These are phyloP conservation scores for Phytophthora macrochlamydospora DNA, from an alignment of 352 stramenopile species.

Conservation along the genomic window DNA sequence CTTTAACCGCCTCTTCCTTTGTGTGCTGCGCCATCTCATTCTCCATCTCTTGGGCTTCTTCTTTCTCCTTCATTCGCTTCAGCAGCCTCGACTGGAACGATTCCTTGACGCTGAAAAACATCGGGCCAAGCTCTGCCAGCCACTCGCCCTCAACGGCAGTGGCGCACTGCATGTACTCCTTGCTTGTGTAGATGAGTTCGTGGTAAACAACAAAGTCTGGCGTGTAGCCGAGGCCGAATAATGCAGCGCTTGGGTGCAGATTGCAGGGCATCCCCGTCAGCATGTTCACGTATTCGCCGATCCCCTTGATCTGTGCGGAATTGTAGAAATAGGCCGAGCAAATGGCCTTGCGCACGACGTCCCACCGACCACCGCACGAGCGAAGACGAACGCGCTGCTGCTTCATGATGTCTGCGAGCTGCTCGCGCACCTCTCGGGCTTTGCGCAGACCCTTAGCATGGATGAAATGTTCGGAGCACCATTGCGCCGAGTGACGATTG, in stretches of 20 bases:
- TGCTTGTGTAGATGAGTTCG: slow-evolving; percentile 99
- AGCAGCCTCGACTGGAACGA: slow-evolving; percentile 93
- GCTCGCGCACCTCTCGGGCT: slow-evolving; percentile 92
- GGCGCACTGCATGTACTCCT: slow-evolving; percentile 98
- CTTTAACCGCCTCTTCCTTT: slow-evolving; percentile 26
- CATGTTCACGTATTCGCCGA: slow-evolving; percentile 99
- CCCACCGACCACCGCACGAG: slow-evolving; percentile 93
- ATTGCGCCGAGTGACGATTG: slow-evolving; percentile 95
- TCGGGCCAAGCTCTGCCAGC: slow-evolving; percentile 98
- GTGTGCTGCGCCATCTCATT: slow-evolving; percentile 65
- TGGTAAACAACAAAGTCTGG: slow-evolving; percentile 99
- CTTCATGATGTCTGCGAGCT: slow-evolving; percentile 99
- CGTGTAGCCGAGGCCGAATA: slow-evolving; percentile 98
- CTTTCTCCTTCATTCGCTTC: slow-evolving; percentile 88
- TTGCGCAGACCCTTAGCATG: slow-evolving; percentile 95
- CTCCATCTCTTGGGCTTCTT: slow-evolving; percentile 81
- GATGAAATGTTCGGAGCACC: slow-evolving; percentile 97
- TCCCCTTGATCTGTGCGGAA: slow-evolving; percentile 98
- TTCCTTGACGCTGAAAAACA: slow-evolving; percentile 99
- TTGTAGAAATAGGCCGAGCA: slow-evolving; percentile 99
- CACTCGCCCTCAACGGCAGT: slow-evolving; percentile 99
- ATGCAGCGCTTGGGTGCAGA: slow-evolving; percentile 96
- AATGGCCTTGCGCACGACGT: slow-evolving; percentile 98
- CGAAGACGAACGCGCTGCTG: slow-evolving; percentile 93
- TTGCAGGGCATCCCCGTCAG: slow-evolving; percentile 97